Percentiles rank a stretch among this genome's conserved stretches.
phyloP scores from a whole-genome alignment of 2,329 filamentous ascomycete genomes.

The Macroventuria anomochaeta region DNA sequence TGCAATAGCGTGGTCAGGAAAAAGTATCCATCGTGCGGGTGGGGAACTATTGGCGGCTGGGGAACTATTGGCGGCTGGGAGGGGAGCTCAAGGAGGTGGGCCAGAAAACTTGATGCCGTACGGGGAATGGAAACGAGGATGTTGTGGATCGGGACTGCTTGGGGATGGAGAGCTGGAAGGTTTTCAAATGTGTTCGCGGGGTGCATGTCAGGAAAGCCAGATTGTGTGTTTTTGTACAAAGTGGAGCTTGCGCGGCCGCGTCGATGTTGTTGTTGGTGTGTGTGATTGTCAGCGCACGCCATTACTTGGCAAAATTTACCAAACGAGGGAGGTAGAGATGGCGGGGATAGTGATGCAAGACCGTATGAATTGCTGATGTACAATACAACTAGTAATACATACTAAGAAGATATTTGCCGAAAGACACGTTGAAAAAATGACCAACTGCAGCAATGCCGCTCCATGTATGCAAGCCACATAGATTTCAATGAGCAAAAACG shows the following conservation, averaged over 20 bases:
- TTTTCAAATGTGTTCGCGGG: no score
- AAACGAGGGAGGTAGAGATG: neutral
- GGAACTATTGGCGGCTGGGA: slow-evolving; percentile 23
- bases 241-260: neutral
- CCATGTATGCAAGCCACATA: neutral
- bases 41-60: slow-evolving; percentile 15
- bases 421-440: neutral
- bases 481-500: neutral
- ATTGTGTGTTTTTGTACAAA: neutral
- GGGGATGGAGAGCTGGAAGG: no score
- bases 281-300: slow-evolving; percentile 11
- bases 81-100: slow-evolving; percentile 30
- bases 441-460: neutral
- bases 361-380: neutral
- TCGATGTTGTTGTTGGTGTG: neutral
- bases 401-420: neutral
- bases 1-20: slow-evolving; percentile 20
- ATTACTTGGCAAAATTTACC: neutral
- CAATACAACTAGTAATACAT: neutral
- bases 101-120: slow-evolving; percentile 33
- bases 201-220: no score
- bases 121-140: slow-evolving; percentile 32
- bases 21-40: slow-evolving; percentile 30
- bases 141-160: no score
- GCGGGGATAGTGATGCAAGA: neutral